phyloP scores from a whole-genome alignment of 2,329 filamentous ascomycete species.

The Phyllosticta capitalensis region DNA sequence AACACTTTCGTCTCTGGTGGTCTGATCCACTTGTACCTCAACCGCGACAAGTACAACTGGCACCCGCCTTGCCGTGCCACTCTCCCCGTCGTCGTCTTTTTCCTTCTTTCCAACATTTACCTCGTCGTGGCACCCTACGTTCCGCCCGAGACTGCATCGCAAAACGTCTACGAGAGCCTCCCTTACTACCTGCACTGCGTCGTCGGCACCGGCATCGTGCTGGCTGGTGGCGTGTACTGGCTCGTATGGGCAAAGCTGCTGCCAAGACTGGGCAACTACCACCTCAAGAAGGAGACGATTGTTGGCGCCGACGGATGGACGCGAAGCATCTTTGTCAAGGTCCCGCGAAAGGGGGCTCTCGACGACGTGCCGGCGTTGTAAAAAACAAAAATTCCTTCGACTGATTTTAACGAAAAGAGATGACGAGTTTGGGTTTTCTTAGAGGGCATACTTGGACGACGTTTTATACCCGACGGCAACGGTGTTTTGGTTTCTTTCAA shows the following conservation, averaged over 20 bases:
- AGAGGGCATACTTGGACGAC: background rate
- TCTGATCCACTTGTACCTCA: conserved; percentile 39
- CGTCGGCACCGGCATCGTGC: conserved; percentile 42
- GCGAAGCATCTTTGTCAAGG: conserved; percentile 27
- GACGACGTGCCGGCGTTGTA: background rate
- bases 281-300: conserved; percentile 26
- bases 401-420: background rate
- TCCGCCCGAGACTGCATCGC: conserved; percentile 34
- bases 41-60: conserved; percentile 36
- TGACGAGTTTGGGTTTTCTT: background rate
- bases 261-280: conserved; percentile 34
- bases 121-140: conserved; percentile 44
- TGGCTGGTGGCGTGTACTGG: conserved; percentile 42
- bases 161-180: conserved; percentile 43
- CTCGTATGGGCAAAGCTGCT: conserved; percentile 41
- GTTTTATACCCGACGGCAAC: background rate
- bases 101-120: conserved; percentile 45
- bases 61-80: conserved; percentile 40
- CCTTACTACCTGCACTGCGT: conserved; percentile 47
- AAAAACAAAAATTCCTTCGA: background rate
- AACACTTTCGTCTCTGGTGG: conserved; percentile 43
- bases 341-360: conserved; percentile 1
- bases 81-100: conserved; percentile 42
- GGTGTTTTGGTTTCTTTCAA: background rate
- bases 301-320: conserved; percentile 30